Percentiles rank a stretch among this genome's conserved stretches.
These are phyloP conservation scores for Claviceps cyperi DNA, from an alignment of 2,329 filamentous ascomycete genomes.

Conservation along the genomic window DNA sequence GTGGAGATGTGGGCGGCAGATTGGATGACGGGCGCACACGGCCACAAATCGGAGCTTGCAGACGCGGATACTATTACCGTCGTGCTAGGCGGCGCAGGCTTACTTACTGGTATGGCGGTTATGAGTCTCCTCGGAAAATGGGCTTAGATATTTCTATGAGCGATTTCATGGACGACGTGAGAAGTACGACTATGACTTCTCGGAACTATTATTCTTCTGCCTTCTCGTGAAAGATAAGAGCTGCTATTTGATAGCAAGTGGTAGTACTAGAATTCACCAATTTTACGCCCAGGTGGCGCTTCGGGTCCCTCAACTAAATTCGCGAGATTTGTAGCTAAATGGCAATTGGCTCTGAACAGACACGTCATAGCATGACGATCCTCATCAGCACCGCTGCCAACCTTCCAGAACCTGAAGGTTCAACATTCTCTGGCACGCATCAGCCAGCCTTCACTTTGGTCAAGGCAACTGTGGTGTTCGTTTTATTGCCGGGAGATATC, in stretches of 20 bases:
- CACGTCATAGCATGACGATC: background rate
- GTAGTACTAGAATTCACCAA: background rate
- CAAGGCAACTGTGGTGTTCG: slow-evolving; percentile 11
- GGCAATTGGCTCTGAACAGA: background rate
- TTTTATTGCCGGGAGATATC: slow-evolving; percentile 18
- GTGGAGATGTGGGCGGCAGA: slow-evolving; percentile 70
- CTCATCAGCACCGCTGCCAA: background rate
- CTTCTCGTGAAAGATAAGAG: background rate
- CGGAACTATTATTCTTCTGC: background rate
- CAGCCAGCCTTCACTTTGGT: background rate
- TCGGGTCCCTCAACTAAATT: background rate
- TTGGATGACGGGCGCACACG: slow-evolving; percentile 42
- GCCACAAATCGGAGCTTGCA: slow-evolving; percentile 33
- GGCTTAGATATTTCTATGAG: slow-evolving; percentile 31
- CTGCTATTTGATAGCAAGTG: background rate
- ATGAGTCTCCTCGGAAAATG: slow-evolving; percentile 67
- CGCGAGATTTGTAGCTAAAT: background rate
- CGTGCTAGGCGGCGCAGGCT: slow-evolving; percentile 31
- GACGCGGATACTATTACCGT: slow-evolving; percentile 35
- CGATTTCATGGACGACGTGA: background rate
- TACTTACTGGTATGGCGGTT: slow-evolving; percentile 47
- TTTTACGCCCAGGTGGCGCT: background rate
- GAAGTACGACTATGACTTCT: background rate
- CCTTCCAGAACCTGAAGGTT: background rate
- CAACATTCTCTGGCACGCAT: background rate